Percentiles rank a stretch among this genome's conserved stretches.
phyloP scores from a whole-genome alignment of 1,284 basidiomycete species.

The Sanguinoderma infundibulare region DNA sequence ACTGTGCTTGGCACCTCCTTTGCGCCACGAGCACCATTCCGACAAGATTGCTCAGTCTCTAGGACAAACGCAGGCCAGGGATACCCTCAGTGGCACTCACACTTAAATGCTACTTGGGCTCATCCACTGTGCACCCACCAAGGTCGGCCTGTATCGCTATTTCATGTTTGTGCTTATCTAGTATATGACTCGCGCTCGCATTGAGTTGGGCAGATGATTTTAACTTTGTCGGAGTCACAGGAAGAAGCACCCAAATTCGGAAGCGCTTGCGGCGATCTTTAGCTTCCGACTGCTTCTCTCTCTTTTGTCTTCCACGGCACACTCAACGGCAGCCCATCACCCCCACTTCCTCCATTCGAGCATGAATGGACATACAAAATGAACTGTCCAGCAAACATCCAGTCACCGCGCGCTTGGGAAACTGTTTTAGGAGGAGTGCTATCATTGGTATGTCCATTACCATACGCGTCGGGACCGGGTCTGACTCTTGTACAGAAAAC shows the following conservation, averaged over 20 bases:
- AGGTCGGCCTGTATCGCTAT: no score
- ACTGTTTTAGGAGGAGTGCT: neutral
- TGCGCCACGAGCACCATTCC: no score
- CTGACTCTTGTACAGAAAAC: neutral
- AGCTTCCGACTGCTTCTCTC: neutral
- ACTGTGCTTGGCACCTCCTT: no score
- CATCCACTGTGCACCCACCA: no score
- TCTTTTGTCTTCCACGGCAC: neutral
- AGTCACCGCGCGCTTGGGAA: neutral
- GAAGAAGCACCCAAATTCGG: neutral
- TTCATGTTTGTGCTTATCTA: neutral
- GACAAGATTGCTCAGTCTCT: no score
- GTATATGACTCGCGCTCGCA: no score
- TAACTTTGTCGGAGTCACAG: neutral
- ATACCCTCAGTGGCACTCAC: no score
- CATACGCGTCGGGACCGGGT: neutral
- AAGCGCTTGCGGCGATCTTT: neutral
- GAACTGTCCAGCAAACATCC: neutral
- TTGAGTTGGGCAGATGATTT: no score
- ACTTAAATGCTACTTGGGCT: no score
- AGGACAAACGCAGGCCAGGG: no score
- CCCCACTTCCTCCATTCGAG: neutral
- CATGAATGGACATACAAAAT: neutral
- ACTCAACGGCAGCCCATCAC: neutral
- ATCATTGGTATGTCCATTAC: neutral